phyloP scores from a whole-genome alignment of 2,329 filamentous ascomycete species.

The Monosporascus sp. region DNA sequence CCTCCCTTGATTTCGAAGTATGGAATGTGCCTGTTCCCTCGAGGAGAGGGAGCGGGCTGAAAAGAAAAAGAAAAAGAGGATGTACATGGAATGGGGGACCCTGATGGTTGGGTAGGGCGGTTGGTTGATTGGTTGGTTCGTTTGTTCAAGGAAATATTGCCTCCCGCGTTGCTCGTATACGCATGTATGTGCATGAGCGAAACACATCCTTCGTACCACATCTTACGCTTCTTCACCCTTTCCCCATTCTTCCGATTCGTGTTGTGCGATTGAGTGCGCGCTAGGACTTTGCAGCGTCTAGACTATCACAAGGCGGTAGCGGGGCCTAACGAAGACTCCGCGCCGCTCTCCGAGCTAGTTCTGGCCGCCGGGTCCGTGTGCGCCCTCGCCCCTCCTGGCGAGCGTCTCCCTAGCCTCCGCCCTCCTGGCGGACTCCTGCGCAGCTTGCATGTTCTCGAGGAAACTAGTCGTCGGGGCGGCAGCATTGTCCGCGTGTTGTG shows the following conservation, averaged over 20 bases:
- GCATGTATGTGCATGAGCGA: too few species aligned
- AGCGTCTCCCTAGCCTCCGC: conserved; percentile 17
- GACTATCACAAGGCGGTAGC: neutral
- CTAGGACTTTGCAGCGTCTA: too few species aligned
- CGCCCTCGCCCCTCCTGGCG: neutral
- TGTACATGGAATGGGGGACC: too few species aligned
- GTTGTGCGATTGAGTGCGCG: neutral
- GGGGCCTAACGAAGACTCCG: neutral
- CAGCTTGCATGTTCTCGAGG: conserved; percentile 17
- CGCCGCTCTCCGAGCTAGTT: neutral
- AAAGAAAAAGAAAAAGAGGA: neutral
- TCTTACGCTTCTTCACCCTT: neutral
- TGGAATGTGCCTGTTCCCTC: neutral
- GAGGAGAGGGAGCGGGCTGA: neutral
- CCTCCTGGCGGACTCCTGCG: conserved; percentile 21
- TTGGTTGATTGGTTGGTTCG: too few species aligned
- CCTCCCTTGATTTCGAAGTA: neutral
- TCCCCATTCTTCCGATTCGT: neutral
- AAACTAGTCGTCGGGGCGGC: conserved; percentile 1
- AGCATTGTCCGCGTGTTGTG: conserved; percentile 1
- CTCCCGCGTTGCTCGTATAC: too few species aligned
- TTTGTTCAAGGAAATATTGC: too few species aligned
- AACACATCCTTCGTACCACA: too few species aligned
- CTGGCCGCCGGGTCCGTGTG: neutral
- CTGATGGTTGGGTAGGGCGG: too few species aligned